Base-by-base conservation (phyloP, 1,284 basidiomycete genomes). In the Ganoderma lingzhi region DNA sequence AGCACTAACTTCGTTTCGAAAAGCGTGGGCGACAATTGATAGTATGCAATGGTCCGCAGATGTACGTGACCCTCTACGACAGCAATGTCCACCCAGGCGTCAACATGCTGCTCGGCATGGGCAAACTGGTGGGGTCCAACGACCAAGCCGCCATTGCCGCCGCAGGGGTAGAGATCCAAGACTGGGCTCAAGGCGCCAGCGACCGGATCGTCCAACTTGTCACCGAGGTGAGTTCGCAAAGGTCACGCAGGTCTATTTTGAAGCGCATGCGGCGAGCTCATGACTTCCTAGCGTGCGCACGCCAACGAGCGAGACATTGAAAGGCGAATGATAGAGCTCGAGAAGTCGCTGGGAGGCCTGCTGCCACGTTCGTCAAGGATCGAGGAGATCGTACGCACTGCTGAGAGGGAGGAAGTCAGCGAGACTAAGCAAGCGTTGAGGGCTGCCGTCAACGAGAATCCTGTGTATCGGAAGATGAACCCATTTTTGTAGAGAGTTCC, bases 101-200 rank as follows among this genome's bases (percentile, higher is more conserved):
- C 44, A 70, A 70, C 64, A 70, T 70, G 68, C 64, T 70, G 19
- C 68, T 70, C 62, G 65, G 62, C 9, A 70, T 70, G 68, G 68
- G 68, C 23, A 60, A 42, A 37, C 62, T 70, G 30, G 64, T 70
- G 17, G 68, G 68, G 4, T 70, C 68, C 30, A 39, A 65, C 14
- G 62, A 70, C 58, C 30, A 53, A 23, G n/a, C 32, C 14, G 68
- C 62, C 17, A 55, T 70, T 19, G 55, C 65, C 4, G 62, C 42
- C 15, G 68, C 64, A 2, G 65, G 68, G 0, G 35, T 53, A 3
- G 62, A 66, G 45, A 63, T 70, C 42, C 64, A 70, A 32, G 45
- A 37, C 37, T 70, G 68, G 68, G 68, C 68, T 17, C 44, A 65
- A 45, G 64, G 17, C n/a, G 68, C 68, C 30, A 70, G 68, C 64